Evolutionary conservation across 768 basidiomycete genomes (phyloP), one percentile per base, ranked within the genome.

Genomic region (Amanita thiersii): DNA sequence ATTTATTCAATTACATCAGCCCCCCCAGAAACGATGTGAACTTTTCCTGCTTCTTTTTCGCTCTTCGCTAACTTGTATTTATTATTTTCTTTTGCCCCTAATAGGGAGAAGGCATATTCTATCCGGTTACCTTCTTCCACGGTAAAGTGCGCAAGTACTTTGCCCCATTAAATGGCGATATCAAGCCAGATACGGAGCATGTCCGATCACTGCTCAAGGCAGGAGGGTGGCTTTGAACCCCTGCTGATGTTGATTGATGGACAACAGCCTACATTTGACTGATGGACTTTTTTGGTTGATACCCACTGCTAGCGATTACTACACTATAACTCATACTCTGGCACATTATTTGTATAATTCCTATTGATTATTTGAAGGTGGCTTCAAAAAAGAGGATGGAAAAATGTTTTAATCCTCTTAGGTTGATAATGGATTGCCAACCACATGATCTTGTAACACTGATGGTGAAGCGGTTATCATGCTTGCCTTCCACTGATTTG

Each of bases 391-490:
- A n/a, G n/a, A n/a, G n/a, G n/a, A n/a, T n/a, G n/a, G n/a, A n/a
- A n/a, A n/a, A n/a, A n/a, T n/a, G n/a, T n/a, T n/a, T n/a, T n/a
- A n/a, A n/a, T n/a, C n/a, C n/a, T n/a, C n/a, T n/a, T n/a, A n/a
- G n/a, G n/a, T n/a, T n/a, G n/a, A n/a, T n/a, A n/a, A n/a, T n/a
- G n/a, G n/a, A n/a, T n/a, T n/a, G n/a, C n/a, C n/a, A n/a, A n/a
- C n/a, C n/a, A n/a, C n/a, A n/a, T n/a, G n/a, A n/a, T n/a, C n/a
- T n/a, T n/a, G 21, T n/a, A 18, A 15, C 35, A 36, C 65, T 65
- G 66, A 79, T 84, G 83, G 82, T 84, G 82, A 85, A 85, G 77
- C 73, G 81, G 82, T 84, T 84, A 84, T 84, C 81, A 85, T 85
- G 80, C 82, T 83, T 84, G 81, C 79, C 82, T 84, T 83, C 81